Evolutionary conservation across 78 protist species (phyloP), one percentile per base, ranked within the genome.

Genomic region (Dictyostelium firmibasis): DNA sequence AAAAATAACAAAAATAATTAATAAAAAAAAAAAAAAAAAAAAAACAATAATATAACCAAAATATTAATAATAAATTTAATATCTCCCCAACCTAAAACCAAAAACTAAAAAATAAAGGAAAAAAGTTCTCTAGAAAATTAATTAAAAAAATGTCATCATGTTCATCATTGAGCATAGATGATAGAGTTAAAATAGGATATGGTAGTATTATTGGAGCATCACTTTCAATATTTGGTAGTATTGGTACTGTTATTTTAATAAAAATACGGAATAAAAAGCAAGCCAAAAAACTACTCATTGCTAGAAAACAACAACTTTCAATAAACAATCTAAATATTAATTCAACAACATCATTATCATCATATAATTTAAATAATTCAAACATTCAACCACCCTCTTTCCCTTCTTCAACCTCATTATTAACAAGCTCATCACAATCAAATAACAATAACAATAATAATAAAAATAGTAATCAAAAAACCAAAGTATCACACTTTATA

Each of bases 401-500:
- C 9, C 75, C 38, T 74, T 23, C 35, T 11, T 27, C 31, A 64
- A 25, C 2, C 27, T 27, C 35, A 27, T 11, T 67, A 27, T 67
- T 13, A 70, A 29, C 25, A 60, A 11, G 1, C 4, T 25, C n/a
- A 3, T 62, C 29, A 60, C n/a, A 3, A 25, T 29, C 14, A 75
- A 38, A n/a, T 25, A 74, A 35, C 35, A 13, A 35, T 36, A 29
- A 35, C 2, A 31, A 77, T 43, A 8, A 29, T n/a, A 25, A 36
- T 9, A 23, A 44, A 13, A 44, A 44, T 47, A 18, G 50, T 7
- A 47, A 25, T 29, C 83, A 76, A 76, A 38, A n/a, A 76, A 76
- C 83, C 4, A 76, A 76, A 76, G 47, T 76, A 8, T 76, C 83
- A 23, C 57, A 76, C n/a, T 76, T 76, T 38, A 38, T 76, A 38